These are phyloP conservation scores for Lachnellula arida DNA, from an alignment of 2,329 filamentous ascomycete genomes.

Conservation along the genomic window DNA sequence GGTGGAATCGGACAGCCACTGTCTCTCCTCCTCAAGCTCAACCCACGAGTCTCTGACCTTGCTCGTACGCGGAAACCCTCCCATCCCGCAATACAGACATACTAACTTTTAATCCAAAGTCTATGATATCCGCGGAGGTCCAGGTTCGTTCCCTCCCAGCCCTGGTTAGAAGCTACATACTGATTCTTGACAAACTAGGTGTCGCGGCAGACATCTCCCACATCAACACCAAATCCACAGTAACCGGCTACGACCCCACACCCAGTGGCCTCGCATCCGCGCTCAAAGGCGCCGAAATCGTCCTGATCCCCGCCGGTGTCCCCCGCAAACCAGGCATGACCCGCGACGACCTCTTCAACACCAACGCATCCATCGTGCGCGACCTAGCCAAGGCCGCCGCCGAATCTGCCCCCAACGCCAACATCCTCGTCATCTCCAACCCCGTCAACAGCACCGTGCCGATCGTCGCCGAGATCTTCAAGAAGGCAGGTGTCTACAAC, in stretches of 20 bases:
- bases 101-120: conserved; percentile 35
- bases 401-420: conserved; percentile 83
- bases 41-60: conserved; percentile 65
- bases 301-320: conserved; percentile 97
- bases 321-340: conserved; percentile 96
- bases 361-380: conserved; percentile 98
- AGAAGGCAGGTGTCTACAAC: conserved; percentile 93
- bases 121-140: conserved; percentile 94
- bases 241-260: conserved; percentile 82
- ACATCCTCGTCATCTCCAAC: conserved; percentile 97
- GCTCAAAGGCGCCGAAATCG: conserved; percentile 84
- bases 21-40: conserved; percentile 97
- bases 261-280: conserved; percentile 69
- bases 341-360: conserved; percentile 99
- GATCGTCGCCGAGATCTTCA: conserved; percentile 96
- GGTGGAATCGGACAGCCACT: conserved; percentile 98
- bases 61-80: conserved; percentile 2
- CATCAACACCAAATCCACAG: conserved; percentile 97
- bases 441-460: conserved; percentile 99
- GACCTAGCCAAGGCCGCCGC: conserved; percentile 95
- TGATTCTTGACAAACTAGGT: conserved; percentile 50
- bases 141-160: conserved; percentile 57
- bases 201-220: conserved; percentile 97
- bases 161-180: conserved; percentile 13
- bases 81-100: not conserved